A percentile compares a stretch with the other conserved stretches of the same genome.
These are phyloP conservation scores for Nakazawaea pomicola DNA, from an alignment of 805 yeast genomes.

Conservation along the genomic window DNA sequence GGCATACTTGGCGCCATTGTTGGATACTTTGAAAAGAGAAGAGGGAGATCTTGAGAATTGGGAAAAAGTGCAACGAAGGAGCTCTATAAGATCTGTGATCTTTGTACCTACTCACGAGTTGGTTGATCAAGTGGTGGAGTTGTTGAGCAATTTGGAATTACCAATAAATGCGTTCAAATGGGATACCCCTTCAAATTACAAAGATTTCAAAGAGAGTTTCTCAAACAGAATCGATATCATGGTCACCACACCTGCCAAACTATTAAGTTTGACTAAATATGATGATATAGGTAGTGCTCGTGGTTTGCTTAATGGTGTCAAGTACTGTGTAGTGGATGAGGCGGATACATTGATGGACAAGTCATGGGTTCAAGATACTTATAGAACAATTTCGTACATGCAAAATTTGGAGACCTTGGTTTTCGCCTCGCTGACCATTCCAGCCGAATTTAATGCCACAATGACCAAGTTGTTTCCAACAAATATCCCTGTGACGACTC, in stretches of 20 bases:
- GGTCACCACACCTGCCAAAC: constrained; percentile 81
- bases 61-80: constrained; percentile 25
- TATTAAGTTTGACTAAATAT: constrained; percentile 31
- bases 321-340: constrained; percentile 77
- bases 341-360: constrained; percentile 90
- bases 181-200: constrained; percentile 56
- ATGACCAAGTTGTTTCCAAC: constrained; percentile 58
- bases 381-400: constrained; percentile 44
- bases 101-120: constrained; percentile 87
- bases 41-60: constrained; percentile 34
- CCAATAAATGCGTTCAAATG: constrained; percentile 48
- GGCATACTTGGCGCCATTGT: constrained; percentile 77
- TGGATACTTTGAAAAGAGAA: constrained; percentile 62
- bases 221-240: constrained; percentile 65
- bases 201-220: constrained; percentile 42
- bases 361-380: constrained; percentile 67
- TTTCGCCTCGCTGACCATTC: constrained; percentile 88
- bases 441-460: constrained; percentile 65
- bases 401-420: constrained; percentile 55
- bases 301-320: constrained; percentile 38
- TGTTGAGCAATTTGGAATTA: constrained; percentile 28
- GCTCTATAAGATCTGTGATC: constrained; percentile 64
- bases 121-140: constrained; percentile 68
- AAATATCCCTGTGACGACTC: constrained; percentile 65
- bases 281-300: constrained; percentile 27